Base-by-base conservation (phyloP, 345 rosid genomes). In the Tarenaya hassleriana region DNA sequence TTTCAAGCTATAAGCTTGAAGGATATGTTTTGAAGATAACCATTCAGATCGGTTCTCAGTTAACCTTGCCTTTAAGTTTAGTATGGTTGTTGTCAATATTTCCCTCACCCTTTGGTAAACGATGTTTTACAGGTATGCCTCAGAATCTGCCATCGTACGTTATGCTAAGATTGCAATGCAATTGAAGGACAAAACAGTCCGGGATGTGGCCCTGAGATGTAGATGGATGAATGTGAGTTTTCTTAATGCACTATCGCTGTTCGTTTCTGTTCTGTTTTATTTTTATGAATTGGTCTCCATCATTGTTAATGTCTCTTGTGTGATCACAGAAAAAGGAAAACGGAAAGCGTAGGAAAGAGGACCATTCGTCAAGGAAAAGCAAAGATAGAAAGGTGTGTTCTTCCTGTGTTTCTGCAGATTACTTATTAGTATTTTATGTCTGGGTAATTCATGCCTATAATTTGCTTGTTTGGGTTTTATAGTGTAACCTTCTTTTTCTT, bases 101-200 rank as follows among this genome's bases (percentile, higher is more conserved):
- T 10, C 13, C 16, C 1, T 55, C 20, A 44, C 58, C 13, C 7
- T 42, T 47, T 55, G 13, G 4, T 24, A 19, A 34, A 16, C 52
- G 31, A 16, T 66, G 40, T 40, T 56, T 63, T 67, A 16, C 63
- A 87, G 96, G 72, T 74, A 63, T 34, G 72, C 83, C 1, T 77
- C 94, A 12, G 83, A 84, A 40, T 64, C 85, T 47, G 15, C 32
- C 7, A 47, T 87, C 8, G 68, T 71, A 53, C 86, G 84, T n/a
- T 87, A 87, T 75, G 89, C 89, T 1, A 87, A 81, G 79, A 87
- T 87, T 55, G 89, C 96, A 0, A 75, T 63, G 80, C 70, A 87
- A 64, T 66, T 87, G 69, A 79, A 77, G 52, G 84, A 74, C 67
- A 87, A 87, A 69, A 81, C 89, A 4, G 87, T 84, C 7, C 68